These are phyloP conservation scores for Collybia sordida DNA, from an alignment of 768 basidiomycete species.

Conservation along the genomic window DNA sequence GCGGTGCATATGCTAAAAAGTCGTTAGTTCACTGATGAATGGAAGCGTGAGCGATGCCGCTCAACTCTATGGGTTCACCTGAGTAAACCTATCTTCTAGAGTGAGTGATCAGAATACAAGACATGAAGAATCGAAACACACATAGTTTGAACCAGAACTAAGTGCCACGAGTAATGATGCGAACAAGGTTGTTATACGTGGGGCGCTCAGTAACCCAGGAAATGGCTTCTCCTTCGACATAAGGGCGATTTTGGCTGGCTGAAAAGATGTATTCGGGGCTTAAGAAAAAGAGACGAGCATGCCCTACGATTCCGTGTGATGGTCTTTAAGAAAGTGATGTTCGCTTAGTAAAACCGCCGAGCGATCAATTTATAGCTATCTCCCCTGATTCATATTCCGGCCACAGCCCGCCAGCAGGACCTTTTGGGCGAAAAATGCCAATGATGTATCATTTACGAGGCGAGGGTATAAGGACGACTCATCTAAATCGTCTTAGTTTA, in stretches of 20 bases:
- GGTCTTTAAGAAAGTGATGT: no score
- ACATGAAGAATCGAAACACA: constrained; percentile 32
- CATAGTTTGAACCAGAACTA: constrained; percentile 75
- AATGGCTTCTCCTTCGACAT: background rate
- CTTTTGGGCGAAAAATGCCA: no score
- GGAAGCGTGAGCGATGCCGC: background rate
- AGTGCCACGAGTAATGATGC: constrained; percentile 61
- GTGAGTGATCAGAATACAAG: constrained; percentile 1
- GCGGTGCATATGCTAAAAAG: constrained; percentile 75
- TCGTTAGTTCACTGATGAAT: background rate
- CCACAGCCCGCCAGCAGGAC: no score
- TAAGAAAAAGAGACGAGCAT: no score
- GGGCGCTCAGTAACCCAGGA: constrained; percentile 33
- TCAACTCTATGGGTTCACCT: constrained; percentile 24
- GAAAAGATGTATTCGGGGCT: no score
- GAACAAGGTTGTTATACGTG: constrained; percentile 48
- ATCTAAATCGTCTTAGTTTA: no score
- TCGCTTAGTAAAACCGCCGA: no score
- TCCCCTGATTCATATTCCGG: no score
- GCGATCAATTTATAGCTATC: no score
- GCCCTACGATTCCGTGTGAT: no score
- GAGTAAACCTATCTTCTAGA: constrained; percentile 34
- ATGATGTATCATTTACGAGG: no score
- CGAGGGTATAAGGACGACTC: no score
- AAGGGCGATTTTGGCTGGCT: background rate